Percentiles rank a stretch among this genome's conserved stretches.
phyloP scores from a whole-genome alignment of 495 filamentous ascomycete genomes.

The Penicillium canariense region DNA sequence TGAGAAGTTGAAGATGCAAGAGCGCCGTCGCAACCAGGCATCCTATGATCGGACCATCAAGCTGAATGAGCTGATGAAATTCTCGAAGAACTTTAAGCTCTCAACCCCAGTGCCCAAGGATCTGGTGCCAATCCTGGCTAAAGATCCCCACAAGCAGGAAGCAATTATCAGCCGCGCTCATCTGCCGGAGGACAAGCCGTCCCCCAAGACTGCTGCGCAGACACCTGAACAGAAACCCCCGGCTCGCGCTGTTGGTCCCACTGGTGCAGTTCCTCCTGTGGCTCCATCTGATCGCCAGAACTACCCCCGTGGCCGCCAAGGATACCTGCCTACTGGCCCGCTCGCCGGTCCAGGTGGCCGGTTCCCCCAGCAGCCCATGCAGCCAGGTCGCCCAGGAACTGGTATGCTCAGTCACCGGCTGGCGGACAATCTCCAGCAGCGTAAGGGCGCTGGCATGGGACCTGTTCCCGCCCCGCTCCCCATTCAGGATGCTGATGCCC shows the following conservation, averaged over 20 bases:
- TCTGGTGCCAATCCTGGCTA: slow-evolving; percentile 90
- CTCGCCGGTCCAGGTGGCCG: slow-evolving; percentile 36
- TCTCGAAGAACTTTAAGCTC: slow-evolving; percentile 90
- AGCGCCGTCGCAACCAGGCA: slow-evolving; percentile 66
- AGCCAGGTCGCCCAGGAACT: slow-evolving; percentile 41
- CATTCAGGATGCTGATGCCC: slow-evolving; percentile 50
- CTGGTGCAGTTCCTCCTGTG: slow-evolving; percentile 31
- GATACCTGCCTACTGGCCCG: slow-evolving; percentile 47
- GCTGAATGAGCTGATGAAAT: slow-evolving; percentile 91
- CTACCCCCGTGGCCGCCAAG: slow-evolving; percentile 41
- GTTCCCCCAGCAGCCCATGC: slow-evolving; percentile 41
- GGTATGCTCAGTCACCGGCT: slow-evolving; percentile 54
- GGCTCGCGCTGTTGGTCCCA: slow-evolving; percentile 28
- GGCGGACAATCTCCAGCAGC: slow-evolving; percentile 54
- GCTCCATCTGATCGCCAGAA: slow-evolving; percentile 46
- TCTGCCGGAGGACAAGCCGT: slow-evolving; percentile 58
- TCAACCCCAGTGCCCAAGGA: slow-evolving; percentile 87
- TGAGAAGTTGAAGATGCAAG: slow-evolving; percentile 70
- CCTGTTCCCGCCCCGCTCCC: slow-evolving; percentile 54
- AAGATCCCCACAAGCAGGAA: slow-evolving; percentile 88
- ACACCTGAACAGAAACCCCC: slow-evolving; percentile 39
- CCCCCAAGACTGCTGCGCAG: slow-evolving; percentile 33
- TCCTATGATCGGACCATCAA: slow-evolving; percentile 80
- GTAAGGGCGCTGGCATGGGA: slow-evolving; percentile 47
- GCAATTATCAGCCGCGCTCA: slow-evolving; percentile 86